Conservation (phyloP, 805 yeast genomes). For the Cephaloascus fragrans region DNA sequence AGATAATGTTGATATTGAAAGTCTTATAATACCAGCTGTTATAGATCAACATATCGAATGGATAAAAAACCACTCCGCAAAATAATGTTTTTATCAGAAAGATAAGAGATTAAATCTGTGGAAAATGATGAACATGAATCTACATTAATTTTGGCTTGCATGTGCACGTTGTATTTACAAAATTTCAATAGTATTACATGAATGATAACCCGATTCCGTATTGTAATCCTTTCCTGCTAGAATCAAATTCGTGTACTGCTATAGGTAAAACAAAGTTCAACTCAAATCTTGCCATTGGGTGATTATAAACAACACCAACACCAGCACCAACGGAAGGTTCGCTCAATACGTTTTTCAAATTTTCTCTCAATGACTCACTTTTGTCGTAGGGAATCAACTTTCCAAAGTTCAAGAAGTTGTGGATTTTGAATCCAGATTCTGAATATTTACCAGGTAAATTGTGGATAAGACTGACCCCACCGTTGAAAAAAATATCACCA, state of each 20-base stretch:
- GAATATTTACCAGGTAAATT: slow-evolving; percentile 28
- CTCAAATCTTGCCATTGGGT: slow-evolving; percentile 51
- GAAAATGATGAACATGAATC: no score
- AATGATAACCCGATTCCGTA: slow-evolving; percentile 54
- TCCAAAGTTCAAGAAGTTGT: slow-evolving; percentile 39
- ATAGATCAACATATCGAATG: slow-evolving; percentile 53
- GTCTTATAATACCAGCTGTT: slow-evolving; percentile 71
- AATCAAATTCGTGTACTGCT: slow-evolving; percentile 32
- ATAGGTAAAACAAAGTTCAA: slow-evolving; percentile 45
- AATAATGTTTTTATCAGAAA: background rate
- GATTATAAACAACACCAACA: slow-evolving; percentile 40
- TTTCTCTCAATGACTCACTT: background rate
- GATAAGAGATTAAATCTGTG: no score
- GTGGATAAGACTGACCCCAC: slow-evolving; percentile 34
- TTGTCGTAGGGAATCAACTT: slow-evolving; percentile 21
- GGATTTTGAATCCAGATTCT: slow-evolving; percentile 38
- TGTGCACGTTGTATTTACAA: no score
- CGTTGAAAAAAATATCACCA: slow-evolving; percentile 37
- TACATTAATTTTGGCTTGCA: no score
- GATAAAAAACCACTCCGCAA: slow-evolving; percentile 28
- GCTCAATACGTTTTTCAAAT: slow-evolving; percentile 2
- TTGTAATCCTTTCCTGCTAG: slow-evolving; percentile 41
- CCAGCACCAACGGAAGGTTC: slow-evolving; percentile 31
- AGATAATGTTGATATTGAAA: slow-evolving; percentile 57
- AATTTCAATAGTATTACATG: slow-evolving; percentile 27